Evolutionary conservation across 805 yeast species (phyloP).

Genomic region (Kurtzmaniella fragi): DNA sequence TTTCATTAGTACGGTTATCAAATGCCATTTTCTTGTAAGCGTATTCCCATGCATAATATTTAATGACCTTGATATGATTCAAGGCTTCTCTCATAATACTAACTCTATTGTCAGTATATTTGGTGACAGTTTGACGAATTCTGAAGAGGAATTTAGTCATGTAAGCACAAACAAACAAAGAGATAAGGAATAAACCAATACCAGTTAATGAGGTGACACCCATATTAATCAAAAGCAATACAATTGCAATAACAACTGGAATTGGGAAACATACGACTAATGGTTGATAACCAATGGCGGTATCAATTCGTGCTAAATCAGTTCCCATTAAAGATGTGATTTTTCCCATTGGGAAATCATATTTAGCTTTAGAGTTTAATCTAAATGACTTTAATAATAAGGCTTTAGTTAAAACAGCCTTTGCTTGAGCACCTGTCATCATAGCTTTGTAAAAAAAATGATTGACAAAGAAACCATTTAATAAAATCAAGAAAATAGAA

Average conservation of each 20-base stretch:
- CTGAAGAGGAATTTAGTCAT: slow-evolving; percentile 30
- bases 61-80: slow-evolving; percentile 36
- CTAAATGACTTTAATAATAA: slow-evolving; percentile 35
- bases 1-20: slow-evolving; percentile 33
- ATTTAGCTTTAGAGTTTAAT: slow-evolving; percentile 27
- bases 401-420: slow-evolving; percentile 35
- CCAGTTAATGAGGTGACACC: slow-evolving; percentile 40
- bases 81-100: slow-evolving; percentile 39
- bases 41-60: slow-evolving; percentile 43
- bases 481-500: slow-evolving; percentile 49
- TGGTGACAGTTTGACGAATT: slow-evolving; percentile 30
- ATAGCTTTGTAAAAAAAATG: slow-evolving; percentile 40
- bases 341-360: slow-evolving; percentile 33
- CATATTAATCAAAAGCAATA: slow-evolving; percentile 27
- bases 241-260: slow-evolving; percentile 36
- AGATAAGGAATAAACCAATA: slow-evolving; percentile 34
- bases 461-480: slow-evolving; percentile 35
- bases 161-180: slow-evolving; percentile 28
- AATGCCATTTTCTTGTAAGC: slow-evolving; percentile 35
- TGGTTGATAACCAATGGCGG: slow-evolving; percentile 41
- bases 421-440: slow-evolving; percentile 39
- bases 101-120: slow-evolving; percentile 38
- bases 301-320: slow-evolving; percentile 39
- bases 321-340: slow-evolving; percentile 39
- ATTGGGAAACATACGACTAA: slow-evolving; percentile 38